Conservation (phyloP, 208 protist genomes). For the Crithidia bombi region DNA sequence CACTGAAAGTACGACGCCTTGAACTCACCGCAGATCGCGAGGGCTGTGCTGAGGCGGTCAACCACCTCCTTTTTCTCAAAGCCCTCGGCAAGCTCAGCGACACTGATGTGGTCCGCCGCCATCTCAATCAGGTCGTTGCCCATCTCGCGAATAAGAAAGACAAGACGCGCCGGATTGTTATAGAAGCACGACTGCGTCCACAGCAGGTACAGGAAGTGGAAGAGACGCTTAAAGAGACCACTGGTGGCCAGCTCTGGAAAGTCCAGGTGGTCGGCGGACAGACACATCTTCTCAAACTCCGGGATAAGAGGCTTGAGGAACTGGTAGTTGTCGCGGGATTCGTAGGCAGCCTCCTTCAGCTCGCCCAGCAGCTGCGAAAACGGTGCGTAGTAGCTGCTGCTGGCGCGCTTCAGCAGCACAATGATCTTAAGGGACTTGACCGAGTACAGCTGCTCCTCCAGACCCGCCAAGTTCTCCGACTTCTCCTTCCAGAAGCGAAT, state of each 20-base stretch:
- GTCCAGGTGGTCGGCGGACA: slow-evolving; percentile 55
- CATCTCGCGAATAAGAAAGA: slow-evolving; percentile 95
- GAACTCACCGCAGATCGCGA: slow-evolving; percentile 92
- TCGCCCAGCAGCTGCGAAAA: slow-evolving; percentile 91
- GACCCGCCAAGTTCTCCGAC: slow-evolving; percentile 89
- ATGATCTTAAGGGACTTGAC: slow-evolving; percentile 93
- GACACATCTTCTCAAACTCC: slow-evolving; percentile 87
- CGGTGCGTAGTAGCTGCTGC: slow-evolving; percentile 89
- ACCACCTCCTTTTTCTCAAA: slow-evolving; percentile 95
- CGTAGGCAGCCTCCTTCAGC: slow-evolving; percentile 84
- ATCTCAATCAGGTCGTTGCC: slow-evolving; percentile 96
- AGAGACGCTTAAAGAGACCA: slow-evolving; percentile 89
- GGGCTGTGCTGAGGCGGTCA: slow-evolving; percentile 81
- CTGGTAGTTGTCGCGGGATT: slow-evolving; percentile 92
- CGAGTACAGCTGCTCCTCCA: slow-evolving; percentile 94
- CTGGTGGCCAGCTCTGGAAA: slow-evolving; percentile 82
- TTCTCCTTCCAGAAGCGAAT: slow-evolving; percentile 96
- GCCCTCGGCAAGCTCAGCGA: slow-evolving; percentile 91
- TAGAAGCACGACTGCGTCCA: slow-evolving; percentile 95
- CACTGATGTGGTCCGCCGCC: slow-evolving; percentile 89
- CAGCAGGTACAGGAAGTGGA: slow-evolving; percentile 93
- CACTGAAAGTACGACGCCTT: slow-evolving; percentile 95
- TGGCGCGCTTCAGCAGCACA: slow-evolving; percentile 90
- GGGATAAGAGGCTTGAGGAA: slow-evolving; percentile 89
- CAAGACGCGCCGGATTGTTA: slow-evolving; percentile 91